These are phyloP conservation scores for Aureobasidium sp. DNA, from an alignment of 2,329 filamentous ascomycete species.

Conservation along the genomic window DNA sequence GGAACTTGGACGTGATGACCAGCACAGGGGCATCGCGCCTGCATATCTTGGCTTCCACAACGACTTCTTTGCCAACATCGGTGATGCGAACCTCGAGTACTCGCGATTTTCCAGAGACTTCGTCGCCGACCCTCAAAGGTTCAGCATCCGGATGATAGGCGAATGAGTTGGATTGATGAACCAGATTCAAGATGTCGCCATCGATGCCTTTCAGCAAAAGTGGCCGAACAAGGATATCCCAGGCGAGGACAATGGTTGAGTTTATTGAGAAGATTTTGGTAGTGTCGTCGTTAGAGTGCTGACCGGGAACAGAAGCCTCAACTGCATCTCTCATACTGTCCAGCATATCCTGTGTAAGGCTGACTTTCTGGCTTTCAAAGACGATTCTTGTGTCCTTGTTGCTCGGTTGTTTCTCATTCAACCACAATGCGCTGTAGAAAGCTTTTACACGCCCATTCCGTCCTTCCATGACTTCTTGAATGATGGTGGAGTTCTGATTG, in stretches of 20 bases:
- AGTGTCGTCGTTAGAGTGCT: no score
- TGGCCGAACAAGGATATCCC: constrained; percentile 95
- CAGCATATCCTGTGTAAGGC: no score
- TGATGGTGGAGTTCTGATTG: no score
- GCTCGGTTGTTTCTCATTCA: no score
- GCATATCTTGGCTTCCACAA: constrained; percentile 94
- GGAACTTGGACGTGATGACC: constrained; percentile 97
- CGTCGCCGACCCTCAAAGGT: constrained; percentile 90
- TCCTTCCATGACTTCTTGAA: no score
- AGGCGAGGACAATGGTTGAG: constrained; percentile 45
- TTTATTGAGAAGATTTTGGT: no score
- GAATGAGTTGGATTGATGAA: constrained; percentile 95
- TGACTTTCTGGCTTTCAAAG: no score
- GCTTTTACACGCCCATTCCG: no score
- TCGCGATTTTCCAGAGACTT: constrained; percentile 84
- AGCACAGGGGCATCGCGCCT: constrained; percentile 80
- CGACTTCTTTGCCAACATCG: constrained; percentile 97
- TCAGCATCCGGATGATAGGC: constrained; percentile 95
- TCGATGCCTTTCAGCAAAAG: constrained; percentile 97
- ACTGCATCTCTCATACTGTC: no score
- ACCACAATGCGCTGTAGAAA: no score
- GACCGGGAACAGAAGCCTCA: no score
- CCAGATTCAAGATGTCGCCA: constrained; percentile 88
- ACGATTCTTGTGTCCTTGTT: no score
- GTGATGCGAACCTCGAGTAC: constrained; percentile 98